Percentiles rank a stretch among this genome's conserved stretches.
Evolutionary conservation across 208 protist genomes (phyloP).

Genomic region (Tetramitus jugosus): DNA sequence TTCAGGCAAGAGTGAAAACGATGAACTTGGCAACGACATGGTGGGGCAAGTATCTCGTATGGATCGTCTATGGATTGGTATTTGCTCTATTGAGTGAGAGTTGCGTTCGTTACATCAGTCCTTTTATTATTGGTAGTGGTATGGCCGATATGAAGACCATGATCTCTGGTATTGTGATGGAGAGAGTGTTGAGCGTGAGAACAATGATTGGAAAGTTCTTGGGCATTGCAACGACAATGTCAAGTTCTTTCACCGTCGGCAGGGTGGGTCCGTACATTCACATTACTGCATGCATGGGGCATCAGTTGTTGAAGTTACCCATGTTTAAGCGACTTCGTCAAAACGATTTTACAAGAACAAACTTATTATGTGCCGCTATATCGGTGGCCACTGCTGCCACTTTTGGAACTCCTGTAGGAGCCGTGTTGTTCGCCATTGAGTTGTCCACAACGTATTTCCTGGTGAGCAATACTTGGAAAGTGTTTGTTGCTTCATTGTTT

Average conservation of each 20-base stretch:
- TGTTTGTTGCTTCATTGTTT: not conserved
- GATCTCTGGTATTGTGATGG: too few species aligned
- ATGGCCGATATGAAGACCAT: too few species aligned
- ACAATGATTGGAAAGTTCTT: too few species aligned
- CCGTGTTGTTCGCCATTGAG: not conserved
- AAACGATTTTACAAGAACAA: not conserved
- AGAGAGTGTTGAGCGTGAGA: too few species aligned
- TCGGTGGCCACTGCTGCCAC: not conserved
- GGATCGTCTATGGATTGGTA: not conserved
- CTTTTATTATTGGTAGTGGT: too few species aligned
- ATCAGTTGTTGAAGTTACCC: not conserved
- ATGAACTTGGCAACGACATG: too few species aligned
- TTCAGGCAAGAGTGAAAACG: too few species aligned
- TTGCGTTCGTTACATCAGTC: not conserved
- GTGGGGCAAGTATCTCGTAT: not conserved
- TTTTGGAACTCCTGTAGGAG: conserved; percentile 12
- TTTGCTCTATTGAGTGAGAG: not conserved
- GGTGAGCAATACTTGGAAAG: not conserved
- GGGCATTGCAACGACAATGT: too few species aligned
- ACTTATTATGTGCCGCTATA: not conserved
- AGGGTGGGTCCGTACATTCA: not conserved
- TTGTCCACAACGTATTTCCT: not conserved
- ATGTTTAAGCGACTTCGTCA: not conserved
- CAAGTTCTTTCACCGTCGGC: too few species aligned
- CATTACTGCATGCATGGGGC: not conserved